Evolutionary conservation across 768 basidiomycete genomes (phyloP), one percentile per base, ranked within the genome.

Genomic region (Russula sp.): DNA sequence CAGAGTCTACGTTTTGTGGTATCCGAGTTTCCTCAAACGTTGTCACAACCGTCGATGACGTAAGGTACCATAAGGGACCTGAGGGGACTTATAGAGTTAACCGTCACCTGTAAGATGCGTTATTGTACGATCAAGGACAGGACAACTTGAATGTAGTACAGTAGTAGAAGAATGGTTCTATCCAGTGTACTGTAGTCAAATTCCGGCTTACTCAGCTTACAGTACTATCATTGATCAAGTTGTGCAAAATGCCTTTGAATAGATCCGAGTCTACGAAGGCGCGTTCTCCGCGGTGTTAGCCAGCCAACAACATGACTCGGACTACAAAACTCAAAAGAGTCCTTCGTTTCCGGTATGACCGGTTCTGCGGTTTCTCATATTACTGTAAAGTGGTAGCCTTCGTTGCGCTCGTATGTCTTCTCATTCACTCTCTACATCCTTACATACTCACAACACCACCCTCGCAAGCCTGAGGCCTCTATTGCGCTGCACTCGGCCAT

Each of bases 321-420:
- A 57, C 50, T 95, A 95, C 80, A 94, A 91, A 73, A 67, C 78
- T 83, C 80, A 9, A 96, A 96, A 73, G 89, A 92, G 76, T 83
- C 82, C 0, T 96, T 94, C 70, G 87, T 93, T 44, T 85, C 90
- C 7, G 83, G 84, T 44, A 82, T 80, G 74, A 80, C 79, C 1
- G 94, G 94, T 1, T 88, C 88, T 0, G 82, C 85, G 3, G 77
- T 94, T 3, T 71, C 71, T 1, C 84, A 87, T 69, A 77, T 94
- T n/a, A n/a, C n/a, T n/a, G n/a, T 68, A 90, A 92, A 70, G 66
- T 80, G 53, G 76, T 94, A 32, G 88, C 85, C n/a, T 66, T 77
- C 22, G 82, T 84, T 7, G 83, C 82, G 5, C 68, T 89, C 73
- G 90, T 89, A 66, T 72, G 86, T 78, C 39, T 44, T 11, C 18